Conservation (phyloP, 1,284 basidiomycete species). For the Stygiomarasmius scandens region DNA sequence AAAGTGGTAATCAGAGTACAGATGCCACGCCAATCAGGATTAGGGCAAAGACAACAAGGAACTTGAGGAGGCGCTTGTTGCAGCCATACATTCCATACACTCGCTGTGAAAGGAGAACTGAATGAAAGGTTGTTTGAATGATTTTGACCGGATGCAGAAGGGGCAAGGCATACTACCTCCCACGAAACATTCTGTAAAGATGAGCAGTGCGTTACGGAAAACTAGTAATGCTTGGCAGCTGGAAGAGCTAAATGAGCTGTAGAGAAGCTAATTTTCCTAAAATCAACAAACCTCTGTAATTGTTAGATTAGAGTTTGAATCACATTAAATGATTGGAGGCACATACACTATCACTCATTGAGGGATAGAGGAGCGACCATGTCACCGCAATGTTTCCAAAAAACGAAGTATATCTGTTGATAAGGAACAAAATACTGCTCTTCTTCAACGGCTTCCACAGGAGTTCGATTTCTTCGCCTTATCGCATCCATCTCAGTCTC, state of each 20-base stretch:
- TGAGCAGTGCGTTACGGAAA: constrained; percentile 3
- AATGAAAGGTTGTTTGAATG: not conserved
- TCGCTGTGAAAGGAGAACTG: constrained; percentile 11
- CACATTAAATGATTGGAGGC: not conserved
- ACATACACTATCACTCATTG: constrained; percentile 7
- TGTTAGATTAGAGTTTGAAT: not conserved
- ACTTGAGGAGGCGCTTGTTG: constrained; percentile 5
- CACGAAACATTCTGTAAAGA: constrained; percentile 1
- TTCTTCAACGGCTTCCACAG: constrained; percentile 7
- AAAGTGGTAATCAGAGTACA: not conserved
- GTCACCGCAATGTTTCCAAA: constrained; percentile 9
- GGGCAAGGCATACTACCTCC: not conserved
- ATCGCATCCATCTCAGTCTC: no score
- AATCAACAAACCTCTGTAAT: constrained; percentile 5
- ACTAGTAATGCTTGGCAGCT: constrained; percentile 6
- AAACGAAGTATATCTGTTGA: constrained; percentile 8
- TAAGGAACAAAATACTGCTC: constrained; percentile 5
- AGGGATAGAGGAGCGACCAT: not conserved
- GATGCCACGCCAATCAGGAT: constrained; percentile 1
- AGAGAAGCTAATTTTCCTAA: not conserved
- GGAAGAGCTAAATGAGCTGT: not conserved
- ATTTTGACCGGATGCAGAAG: not conserved
- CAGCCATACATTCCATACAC: constrained; percentile 11
- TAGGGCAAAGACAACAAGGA: constrained; percentile 3
- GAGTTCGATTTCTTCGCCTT: constrained; percentile 8